Evolutionary conservation across 2,329 filamentous ascomycete genomes (phyloP).

Genomic region (Fusarium penzigii): DNA sequence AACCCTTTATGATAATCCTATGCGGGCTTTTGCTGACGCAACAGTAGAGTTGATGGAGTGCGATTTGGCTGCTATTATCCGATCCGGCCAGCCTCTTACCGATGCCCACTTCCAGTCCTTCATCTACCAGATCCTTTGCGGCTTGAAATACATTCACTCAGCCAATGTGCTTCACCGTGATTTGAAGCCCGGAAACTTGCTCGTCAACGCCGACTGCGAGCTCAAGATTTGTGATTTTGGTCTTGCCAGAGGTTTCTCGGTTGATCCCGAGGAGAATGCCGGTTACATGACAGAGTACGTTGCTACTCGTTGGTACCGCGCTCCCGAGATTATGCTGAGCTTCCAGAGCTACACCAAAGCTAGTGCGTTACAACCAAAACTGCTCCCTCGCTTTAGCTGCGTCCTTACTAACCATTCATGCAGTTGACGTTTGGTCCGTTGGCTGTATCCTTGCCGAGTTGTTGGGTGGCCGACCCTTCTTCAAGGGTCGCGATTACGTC

Average conservation of each 20-base stretch:
- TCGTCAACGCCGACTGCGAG: conserved; percentile 98
- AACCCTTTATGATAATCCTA: not conserved
- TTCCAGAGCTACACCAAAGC: conserved; percentile 99
- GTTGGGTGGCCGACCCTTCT: conserved; percentile 93
- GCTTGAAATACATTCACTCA: conserved; percentile 98
- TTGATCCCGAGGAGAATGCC: conserved; percentile 96
- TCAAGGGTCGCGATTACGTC: conserved; percentile 98
- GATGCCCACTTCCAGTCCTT: conserved; percentile 99
- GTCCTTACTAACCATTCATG: conserved; percentile 13
- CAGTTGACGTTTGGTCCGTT: conserved; percentile 99
- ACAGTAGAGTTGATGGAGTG: conserved; percentile 94
- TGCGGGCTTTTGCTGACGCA: conserved; percentile 18
- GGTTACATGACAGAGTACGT: conserved; percentile 99
- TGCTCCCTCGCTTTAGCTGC: not conserved
- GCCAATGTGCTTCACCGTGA: conserved; percentile 97
- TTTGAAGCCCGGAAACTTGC: conserved; percentile 92
- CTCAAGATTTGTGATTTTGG: conserved; percentile 99
- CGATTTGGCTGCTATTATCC: conserved; percentile 95
- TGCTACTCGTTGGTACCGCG: conserved; percentile 91
- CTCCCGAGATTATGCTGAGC: conserved; percentile 98
- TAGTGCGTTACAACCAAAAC: conserved; percentile 65
- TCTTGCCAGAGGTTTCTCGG: conserved; percentile 91
- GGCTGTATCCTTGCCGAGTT: conserved; percentile 97
- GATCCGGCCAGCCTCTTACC: conserved; percentile 93
- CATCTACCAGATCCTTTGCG: conserved; percentile 99